Evolutionary conservation across 345 rosid genomes (phyloP).

Genomic region (Capsella bursapastoris): DNA sequence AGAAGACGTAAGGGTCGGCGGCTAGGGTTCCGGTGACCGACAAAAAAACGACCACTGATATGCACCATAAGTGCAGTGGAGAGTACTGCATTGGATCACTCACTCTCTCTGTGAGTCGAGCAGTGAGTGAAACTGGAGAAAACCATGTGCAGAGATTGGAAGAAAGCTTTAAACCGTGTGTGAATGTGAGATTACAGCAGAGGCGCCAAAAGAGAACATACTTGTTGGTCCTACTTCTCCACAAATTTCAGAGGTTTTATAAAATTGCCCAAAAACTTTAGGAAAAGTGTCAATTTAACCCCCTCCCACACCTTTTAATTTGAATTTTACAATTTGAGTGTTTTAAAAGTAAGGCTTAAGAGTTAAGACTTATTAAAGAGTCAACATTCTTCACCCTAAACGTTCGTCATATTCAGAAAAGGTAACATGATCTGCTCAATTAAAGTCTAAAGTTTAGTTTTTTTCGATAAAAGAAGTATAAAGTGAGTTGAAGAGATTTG

Average conservation of each 20-base stretch:
- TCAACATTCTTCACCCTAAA: conserved; percentile 1
- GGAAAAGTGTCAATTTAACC: background rate
- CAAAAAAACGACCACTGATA: conserved; percentile 35
- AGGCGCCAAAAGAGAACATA: conserved; percentile 43
- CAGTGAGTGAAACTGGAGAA: conserved; percentile 13
- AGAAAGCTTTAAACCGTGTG: conserved; percentile 30
- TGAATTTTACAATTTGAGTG: background rate
- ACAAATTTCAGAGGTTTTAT: conserved; percentile 4
- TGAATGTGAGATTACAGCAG: conserved; percentile 35
- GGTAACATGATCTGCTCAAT: background rate
- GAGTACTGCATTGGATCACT: conserved; percentile 54
- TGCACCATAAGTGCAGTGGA: conserved; percentile 16
- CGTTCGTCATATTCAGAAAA: conserved; percentile 25
- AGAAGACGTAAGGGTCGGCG: conserved; percentile 78
- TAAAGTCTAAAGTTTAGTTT: conserved; percentile 5
- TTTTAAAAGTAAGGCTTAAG: conserved; percentile 11
- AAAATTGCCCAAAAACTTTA: background rate
- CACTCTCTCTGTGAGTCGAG: conserved; percentile 3
- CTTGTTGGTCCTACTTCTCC: conserved; percentile 34
- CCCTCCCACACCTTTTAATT: background rate
- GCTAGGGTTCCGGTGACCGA: conserved; percentile 49
- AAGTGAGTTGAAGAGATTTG: conserved; percentile 14
- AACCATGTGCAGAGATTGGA: conserved; percentile 32
- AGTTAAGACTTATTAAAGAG: conserved; percentile 20
- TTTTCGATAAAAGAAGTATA: background rate